phyloP scores from a whole-genome alignment of 495 filamentous ascomycete genomes.

The Trypethelium eluteriae region DNA sequence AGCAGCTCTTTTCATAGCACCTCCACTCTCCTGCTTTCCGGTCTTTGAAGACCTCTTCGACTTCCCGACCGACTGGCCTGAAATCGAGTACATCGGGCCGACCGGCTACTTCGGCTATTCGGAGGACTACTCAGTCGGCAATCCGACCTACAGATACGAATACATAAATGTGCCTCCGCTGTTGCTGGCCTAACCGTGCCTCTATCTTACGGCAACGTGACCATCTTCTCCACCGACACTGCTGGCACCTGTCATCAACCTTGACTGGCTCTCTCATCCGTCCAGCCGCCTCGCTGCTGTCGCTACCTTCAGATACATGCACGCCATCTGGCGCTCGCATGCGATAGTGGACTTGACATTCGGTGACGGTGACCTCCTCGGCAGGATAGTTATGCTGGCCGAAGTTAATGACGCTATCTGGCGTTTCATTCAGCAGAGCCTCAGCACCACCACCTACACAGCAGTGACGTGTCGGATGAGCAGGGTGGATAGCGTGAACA shows the following conservation, averaged over 20 bases:
- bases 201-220: slow-evolving; percentile 48
- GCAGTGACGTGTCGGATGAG: slow-evolving; percentile 42
- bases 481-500: slow-evolving; percentile 14
- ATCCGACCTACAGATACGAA: slow-evolving; percentile 19
- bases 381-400: slow-evolving; percentile 41
- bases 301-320: slow-evolving; percentile 43
- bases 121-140: background rate
- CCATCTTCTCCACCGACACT: slow-evolving; percentile 39
- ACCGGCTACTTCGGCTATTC: slow-evolving; percentile 28
- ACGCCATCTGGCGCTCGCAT: slow-evolving; percentile 38
- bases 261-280: slow-evolving; percentile 45
- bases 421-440: slow-evolving; percentile 36
- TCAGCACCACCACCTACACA: slow-evolving; percentile 45
- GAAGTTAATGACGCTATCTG: slow-evolving; percentile 47
- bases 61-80: slow-evolving; percentile 52
- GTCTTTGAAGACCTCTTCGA: slow-evolving; percentile 29
- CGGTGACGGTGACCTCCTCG: slow-evolving; percentile 44
- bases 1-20: slow-evolving; percentile 18
- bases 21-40: slow-evolving; percentile 14
- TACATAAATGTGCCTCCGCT: slow-evolving; percentile 30
- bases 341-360: slow-evolving; percentile 38
- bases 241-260: slow-evolving; percentile 45
- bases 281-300: slow-evolving; percentile 47
- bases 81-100: slow-evolving; percentile 43
- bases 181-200: slow-evolving; percentile 39